phyloP scores from a whole-genome alignment of 164 flowering plant species.

The Sextonia rubra region DNA sequence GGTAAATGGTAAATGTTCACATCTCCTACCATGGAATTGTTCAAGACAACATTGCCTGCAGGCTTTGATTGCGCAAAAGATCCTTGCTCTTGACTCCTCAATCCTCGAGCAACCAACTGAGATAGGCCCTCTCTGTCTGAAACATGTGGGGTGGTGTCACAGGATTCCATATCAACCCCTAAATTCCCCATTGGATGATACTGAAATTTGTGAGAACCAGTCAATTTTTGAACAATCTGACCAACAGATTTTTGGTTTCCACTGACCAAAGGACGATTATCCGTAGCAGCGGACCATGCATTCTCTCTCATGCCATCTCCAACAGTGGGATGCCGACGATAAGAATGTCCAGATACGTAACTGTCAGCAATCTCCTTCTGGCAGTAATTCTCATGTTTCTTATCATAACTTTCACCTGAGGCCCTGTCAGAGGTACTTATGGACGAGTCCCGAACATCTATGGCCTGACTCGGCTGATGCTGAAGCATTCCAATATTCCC shows the following conservation, averaged over 20 bases:
- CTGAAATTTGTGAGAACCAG: constrained; percentile 54
- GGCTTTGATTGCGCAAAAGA: constrained; percentile 36
- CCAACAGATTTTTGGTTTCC: constrained; percentile 39
- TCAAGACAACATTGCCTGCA: constrained; percentile 26
- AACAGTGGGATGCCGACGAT: constrained; percentile 16
- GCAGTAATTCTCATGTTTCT: constrained; percentile 21
- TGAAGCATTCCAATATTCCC: constrained; percentile 20
- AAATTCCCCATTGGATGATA: constrained; percentile 89
- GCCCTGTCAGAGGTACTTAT: constrained; percentile 21
- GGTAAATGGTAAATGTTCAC: constrained; percentile 20
- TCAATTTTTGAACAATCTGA: constrained; percentile 31
- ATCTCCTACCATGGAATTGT: constrained; percentile 41
- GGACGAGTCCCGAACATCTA: constrained; percentile 14
- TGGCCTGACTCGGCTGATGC: constrained; percentile 20
- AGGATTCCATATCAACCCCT: constrained; percentile 43
- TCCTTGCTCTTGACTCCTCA: constrained; percentile 29
- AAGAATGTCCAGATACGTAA: constrained; percentile 29
- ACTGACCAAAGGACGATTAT: constrained; percentile 25
- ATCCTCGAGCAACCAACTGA: constrained; percentile 34
- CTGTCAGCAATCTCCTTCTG: constrained; percentile 35
- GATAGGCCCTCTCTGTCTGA: constrained; percentile 30
- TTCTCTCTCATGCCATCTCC: constrained; percentile 31
- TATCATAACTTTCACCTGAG: constrained; percentile 28
- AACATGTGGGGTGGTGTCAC: constrained; percentile 28
- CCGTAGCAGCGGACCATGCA: constrained; percentile 29